Base-by-base conservation (phyloP, 192 early-diverging fungal genomes). In the Geosiphon pyriformis region DNA sequence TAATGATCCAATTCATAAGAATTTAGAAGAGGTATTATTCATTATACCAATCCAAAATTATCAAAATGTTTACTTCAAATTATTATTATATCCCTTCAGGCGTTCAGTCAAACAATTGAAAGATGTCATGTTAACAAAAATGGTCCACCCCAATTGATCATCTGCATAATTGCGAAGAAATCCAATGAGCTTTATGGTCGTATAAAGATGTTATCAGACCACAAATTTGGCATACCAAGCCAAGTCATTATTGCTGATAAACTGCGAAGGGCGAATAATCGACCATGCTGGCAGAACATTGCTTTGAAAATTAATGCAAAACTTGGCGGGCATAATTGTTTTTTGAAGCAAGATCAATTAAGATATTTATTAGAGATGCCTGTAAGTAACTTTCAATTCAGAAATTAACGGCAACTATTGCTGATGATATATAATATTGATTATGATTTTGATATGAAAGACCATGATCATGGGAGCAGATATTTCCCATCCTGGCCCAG, bases 231-330 rank as follows among this genome's bases (percentile, higher is more conserved):
- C 26, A 73, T 96, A 31, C 84, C 90, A 0, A 92, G 93, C 25
- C 95, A 98, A 77, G 96, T 94, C 74, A 85, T 98, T 63, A 20
- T 62, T 11, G 91, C 91, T 57, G 79, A 85, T 17, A 92, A 84
- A 72, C 85, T 94, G 63, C 22, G 46, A 12, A 62, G 30, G 26
- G 70, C 83, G 15, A 78, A 88, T 17, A 94, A 89, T 71, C 68
- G 84, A 34, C 90, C 93, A 76, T 94, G 93, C 76, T 92, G 89
- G 62, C 91, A 93, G 6, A 98, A 96, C 58, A 87, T 98, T 26
- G 91, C 85, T 49, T 76, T 98, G 35, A 98, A 98, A 81, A 85
- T 96, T 57, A 98, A 98, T 75, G 83, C 88, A 34, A 95, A 98
- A 80, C 76, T 98, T 7, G 93, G 94, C 47, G 94, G 94, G 30